Conservation (phyloP, 2,329 filamentous ascomycete species). For the Calonectria pseudoturangicola region DNA sequence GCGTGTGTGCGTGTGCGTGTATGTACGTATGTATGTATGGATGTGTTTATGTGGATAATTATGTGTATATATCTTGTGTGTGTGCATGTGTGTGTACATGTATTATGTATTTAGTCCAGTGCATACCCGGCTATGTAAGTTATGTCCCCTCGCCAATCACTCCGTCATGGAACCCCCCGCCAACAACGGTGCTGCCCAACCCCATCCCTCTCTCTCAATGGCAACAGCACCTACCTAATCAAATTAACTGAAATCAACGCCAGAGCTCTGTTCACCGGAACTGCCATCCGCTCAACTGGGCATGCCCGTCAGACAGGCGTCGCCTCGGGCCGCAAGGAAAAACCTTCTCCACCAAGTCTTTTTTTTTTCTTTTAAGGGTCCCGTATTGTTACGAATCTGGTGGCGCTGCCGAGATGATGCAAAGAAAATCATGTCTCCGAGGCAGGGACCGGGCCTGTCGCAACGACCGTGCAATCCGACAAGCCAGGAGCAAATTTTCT, state of each 20-base stretch:
- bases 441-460: conserved; percentile 31
- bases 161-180: conserved; percentile 14
- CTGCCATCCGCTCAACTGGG: conserved; percentile 14
- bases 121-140: conserved; percentile 7
- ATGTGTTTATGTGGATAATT: too few relatives aligned
- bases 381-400: conserved; percentile 19
- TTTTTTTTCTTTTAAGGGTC: conserved; percentile 12
- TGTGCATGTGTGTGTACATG: neutral
- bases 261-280: conserved; percentile 21
- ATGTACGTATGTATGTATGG: too few relatives aligned
- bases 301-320: conserved; percentile 2
- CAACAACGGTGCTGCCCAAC: conserved; percentile 1
- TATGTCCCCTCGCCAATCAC: neutral
- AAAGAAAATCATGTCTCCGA: conserved; percentile 9
- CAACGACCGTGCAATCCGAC: conserved; percentile 23
- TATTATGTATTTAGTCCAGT: neutral
- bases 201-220: neutral
- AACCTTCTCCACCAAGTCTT: conserved; percentile 3
- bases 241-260: conserved; percentile 24
- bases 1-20: too few relatives aligned
- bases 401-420: conserved; percentile 4
- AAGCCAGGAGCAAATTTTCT: conserved; percentile 12
- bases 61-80: conserved; percentile 6
- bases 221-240: neutral
- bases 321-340: conserved; percentile 4